phyloP scores from a whole-genome alignment of 176 grass and related monocot genomes.

The Triticum monococcum region DNA sequence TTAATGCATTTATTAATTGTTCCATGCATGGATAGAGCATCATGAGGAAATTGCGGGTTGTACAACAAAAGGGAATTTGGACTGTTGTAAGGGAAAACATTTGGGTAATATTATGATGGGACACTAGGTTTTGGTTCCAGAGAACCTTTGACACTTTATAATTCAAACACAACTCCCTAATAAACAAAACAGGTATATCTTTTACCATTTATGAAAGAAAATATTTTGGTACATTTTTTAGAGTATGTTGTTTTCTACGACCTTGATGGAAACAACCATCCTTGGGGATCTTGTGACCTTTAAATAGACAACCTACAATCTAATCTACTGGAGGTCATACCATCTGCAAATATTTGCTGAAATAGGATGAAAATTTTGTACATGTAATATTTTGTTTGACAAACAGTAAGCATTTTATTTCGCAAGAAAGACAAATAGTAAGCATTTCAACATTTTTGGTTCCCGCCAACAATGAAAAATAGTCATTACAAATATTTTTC shows the following conservation, averaged over 20 bases:
- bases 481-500: not conserved
- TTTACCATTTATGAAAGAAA: too few species aligned
- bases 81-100: too few species aligned
- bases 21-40: not conserved
- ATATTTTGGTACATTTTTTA: not conserved
- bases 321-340: not conserved
- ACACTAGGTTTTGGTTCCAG: too few species aligned
- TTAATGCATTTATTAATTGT: not conserved
- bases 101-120: not conserved
- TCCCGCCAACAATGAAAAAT: not conserved
- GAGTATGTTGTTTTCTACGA: not conserved
- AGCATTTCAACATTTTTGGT: not conserved
- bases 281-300: not conserved
- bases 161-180: too few species aligned
- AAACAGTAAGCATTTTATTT: not conserved
- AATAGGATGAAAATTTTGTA: not conserved
- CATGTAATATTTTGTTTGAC: not conserved
- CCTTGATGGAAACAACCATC: not conserved
- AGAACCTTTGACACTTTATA: too few species aligned
- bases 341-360: not conserved
- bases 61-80: not conserved
- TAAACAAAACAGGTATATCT: too few species aligned
- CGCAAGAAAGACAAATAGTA: not conserved
- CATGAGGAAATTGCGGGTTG: not conserved
- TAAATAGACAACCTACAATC: not conserved